Conservation (phyloP, 2,329 filamentous ascomycete genomes). For the Exophiala viscosa region DNA sequence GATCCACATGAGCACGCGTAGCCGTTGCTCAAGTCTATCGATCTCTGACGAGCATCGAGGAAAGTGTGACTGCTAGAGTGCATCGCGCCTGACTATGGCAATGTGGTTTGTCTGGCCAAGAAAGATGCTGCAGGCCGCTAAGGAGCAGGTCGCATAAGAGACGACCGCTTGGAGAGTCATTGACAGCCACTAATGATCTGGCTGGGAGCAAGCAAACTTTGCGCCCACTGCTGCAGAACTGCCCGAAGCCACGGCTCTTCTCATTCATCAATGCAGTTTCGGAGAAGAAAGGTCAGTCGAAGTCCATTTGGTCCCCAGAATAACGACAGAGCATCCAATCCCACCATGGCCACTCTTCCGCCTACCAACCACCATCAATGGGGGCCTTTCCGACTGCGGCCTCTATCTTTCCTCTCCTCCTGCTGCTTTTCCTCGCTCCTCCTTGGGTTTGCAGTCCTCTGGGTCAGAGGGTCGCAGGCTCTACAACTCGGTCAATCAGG, state of each 20-base stretch:
- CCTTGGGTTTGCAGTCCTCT: background rate
- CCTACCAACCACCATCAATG: constrained; percentile 13
- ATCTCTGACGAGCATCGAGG: background rate
- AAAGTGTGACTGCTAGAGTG: background rate
- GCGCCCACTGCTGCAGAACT: constrained; percentile 15
- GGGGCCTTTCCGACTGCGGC: background rate
- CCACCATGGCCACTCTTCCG: constrained; percentile 8
- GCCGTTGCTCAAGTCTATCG: background rate
- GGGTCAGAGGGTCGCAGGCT: background rate
- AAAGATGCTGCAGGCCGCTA: constrained; percentile 16
- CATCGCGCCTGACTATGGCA: constrained; percentile 6
- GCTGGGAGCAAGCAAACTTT: constrained; percentile 15
- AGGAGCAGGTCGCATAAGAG: constrained; percentile 22
- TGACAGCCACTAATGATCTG: constrained; percentile 17
- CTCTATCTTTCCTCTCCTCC: background rate
- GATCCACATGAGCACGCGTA: background rate
- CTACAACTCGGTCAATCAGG: background rate
- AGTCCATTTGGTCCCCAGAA: background rate
- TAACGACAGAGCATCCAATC: constrained; percentile 20
- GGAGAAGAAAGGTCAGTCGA: background rate
- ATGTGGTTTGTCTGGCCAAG: background rate
- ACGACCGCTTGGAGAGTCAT: constrained; percentile 15
- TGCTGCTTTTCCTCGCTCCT: constrained; percentile 2
- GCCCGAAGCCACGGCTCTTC: constrained; percentile 16
- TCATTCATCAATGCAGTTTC: background rate